phyloP scores from a whole-genome alignment of 2,329 filamentous ascomycete species.

The Canariomyces notabilis region DNA sequence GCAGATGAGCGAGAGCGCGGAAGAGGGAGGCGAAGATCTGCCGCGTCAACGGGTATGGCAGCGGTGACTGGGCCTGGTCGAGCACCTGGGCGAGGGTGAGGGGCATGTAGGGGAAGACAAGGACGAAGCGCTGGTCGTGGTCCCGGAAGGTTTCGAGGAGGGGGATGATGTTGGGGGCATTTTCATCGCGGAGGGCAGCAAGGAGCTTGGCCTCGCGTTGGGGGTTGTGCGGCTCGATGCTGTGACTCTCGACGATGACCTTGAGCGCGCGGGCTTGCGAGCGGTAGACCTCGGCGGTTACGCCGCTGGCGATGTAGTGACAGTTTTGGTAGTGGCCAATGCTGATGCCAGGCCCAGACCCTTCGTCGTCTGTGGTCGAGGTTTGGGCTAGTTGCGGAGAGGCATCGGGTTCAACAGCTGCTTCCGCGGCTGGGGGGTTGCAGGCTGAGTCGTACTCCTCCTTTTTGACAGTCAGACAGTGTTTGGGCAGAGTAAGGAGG shows the following conservation, averaged over 20 bases:
- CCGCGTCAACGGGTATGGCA: slow-evolving; percentile 32
- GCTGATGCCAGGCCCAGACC: slow-evolving; percentile 32
- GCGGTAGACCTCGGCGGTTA: slow-evolving; percentile 81
- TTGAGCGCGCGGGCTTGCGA: slow-evolving; percentile 67
- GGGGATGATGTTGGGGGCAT: slow-evolving; percentile 41
- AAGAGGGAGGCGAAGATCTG: slow-evolving; percentile 63
- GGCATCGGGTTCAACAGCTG: neutral
- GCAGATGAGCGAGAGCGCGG: slow-evolving; percentile 64
- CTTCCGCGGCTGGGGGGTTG: slow-evolving; percentile 14
- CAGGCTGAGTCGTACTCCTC: slow-evolving; percentile 52
- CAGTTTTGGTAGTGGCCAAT: slow-evolving; percentile 54
- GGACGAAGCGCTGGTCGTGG: slow-evolving; percentile 63
- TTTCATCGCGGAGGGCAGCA: slow-evolving; percentile 50
- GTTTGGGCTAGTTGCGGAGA: neutral
- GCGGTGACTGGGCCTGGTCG: slow-evolving; percentile 37
- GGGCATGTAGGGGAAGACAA: slow-evolving; percentile 81
- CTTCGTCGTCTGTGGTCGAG: neutral
- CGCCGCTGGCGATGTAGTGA: slow-evolving; percentile 55
- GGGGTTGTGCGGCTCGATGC: slow-evolving; percentile 77
- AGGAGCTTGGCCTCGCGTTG: slow-evolving; percentile 75
- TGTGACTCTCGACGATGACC: slow-evolving; percentile 69
- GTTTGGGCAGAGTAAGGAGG: slow-evolving; percentile 2
- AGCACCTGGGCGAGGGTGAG: slow-evolving; percentile 68
- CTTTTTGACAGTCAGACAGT: slow-evolving; percentile 37
- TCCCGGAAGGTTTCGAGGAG: slow-evolving; percentile 72